Percentiles rank a stretch among this genome's conserved stretches.
These are phyloP conservation scores for Zostera marina DNA, from an alignment of 116 monocot genomes.

Conservation along the genomic window DNA sequence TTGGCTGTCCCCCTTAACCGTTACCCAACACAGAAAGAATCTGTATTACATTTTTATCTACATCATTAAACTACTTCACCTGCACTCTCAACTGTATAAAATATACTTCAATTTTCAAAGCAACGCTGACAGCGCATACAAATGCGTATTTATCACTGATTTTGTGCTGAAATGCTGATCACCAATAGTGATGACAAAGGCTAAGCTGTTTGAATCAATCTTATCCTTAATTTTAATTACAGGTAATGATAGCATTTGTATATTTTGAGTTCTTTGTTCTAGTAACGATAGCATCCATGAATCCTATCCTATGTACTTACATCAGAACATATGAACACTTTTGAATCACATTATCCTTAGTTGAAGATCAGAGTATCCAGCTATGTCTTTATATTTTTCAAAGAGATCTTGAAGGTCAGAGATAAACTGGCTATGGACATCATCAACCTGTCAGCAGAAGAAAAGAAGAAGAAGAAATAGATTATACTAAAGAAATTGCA, in stretches of 20 bases:
- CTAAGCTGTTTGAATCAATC: neutral
- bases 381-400: constrained; percentile 35
- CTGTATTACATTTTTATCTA: no score
- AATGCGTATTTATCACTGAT: no score
- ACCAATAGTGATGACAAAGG: neutral
- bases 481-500: neutral
- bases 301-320: neutral
- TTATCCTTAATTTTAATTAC: neutral
- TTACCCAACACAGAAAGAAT: no score
- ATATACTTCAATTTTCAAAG: neutral
- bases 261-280: neutral
- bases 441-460: constrained; percentile 23
- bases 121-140: neutral
- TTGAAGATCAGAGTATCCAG: constrained; percentile 34
- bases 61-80: no score
- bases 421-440: constrained; percentile 37
- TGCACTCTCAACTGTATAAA: neutral
- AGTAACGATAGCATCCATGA: neutral
- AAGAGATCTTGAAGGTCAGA: constrained; percentile 39
- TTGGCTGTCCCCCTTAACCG: no score
- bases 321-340: neutral
- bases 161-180: neutral
- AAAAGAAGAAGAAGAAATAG: neutral
- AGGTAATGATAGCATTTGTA: neutral
- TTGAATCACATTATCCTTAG: constrained; percentile 30